Evolutionary conservation across 2,329 filamentous ascomycete species (phyloP).

Genomic region (Lecanicillium sp.): DNA sequence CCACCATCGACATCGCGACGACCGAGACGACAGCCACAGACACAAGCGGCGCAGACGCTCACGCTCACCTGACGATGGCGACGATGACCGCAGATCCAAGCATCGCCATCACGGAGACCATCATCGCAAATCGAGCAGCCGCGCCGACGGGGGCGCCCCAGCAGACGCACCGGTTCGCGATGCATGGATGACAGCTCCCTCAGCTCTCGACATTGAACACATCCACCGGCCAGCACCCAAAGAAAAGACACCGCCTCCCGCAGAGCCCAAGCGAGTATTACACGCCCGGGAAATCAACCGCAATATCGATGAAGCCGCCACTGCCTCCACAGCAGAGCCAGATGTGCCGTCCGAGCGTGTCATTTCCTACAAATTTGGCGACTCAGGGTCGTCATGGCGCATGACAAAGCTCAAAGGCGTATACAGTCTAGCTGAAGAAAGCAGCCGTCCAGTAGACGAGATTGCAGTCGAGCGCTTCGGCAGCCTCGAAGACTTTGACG

Average conservation of each 20-base stretch:
- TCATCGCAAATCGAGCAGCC: slow-evolving; percentile 27
- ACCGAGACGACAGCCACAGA: slow-evolving; percentile 26
- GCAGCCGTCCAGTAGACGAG: slow-evolving; percentile 65
- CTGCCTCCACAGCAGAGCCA: slow-evolving; percentile 1
- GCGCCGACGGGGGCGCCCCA: slow-evolving; percentile 35
- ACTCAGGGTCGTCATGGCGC: slow-evolving; percentile 84
- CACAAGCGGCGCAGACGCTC: slow-evolving; percentile 22
- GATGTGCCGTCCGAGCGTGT: slow-evolving; percentile 39
- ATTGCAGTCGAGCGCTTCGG: slow-evolving; percentile 78
- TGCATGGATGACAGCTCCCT: slow-evolving; percentile 90
- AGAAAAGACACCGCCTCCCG: slow-evolving; percentile 41
- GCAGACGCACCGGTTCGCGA: slow-evolving; percentile 46
- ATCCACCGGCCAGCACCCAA: slow-evolving; percentile 53
- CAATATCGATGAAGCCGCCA: slow-evolving; percentile 37
- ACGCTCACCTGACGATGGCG: slow-evolving; percentile 30
- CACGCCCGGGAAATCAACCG: slow-evolving; percentile 77
- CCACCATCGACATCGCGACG: slow-evolving; percentile 38
- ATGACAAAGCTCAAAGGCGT: slow-evolving; percentile 91
- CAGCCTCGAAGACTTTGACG: slow-evolving; percentile 75
- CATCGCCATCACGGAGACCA: slow-evolving; percentile 27
- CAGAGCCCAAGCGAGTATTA: slow-evolving; percentile 58
- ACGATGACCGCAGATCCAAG: slow-evolving; percentile 55
- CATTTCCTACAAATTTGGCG: slow-evolving; percentile 79
- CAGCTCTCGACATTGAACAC: slow-evolving; percentile 76
- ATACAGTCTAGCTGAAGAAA: slow-evolving; percentile 70